These are phyloP conservation scores for Daldinia vernicosa DNA, from an alignment of 495 filamentous ascomycete species.

Conservation along the genomic window DNA sequence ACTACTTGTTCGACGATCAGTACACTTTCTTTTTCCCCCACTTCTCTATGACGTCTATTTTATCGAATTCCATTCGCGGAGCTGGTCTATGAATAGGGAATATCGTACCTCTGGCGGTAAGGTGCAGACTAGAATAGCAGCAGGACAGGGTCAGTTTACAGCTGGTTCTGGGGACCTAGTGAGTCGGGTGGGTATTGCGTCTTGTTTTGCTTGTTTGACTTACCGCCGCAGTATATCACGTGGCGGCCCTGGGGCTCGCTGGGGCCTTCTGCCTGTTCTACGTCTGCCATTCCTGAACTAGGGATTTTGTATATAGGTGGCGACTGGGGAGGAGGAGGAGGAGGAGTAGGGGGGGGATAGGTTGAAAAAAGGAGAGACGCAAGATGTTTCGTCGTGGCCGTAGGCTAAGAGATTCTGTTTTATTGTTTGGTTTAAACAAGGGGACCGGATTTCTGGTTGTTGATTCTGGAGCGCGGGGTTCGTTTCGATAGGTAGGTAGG, in stretches of 20 bases:
- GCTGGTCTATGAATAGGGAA: background rate
- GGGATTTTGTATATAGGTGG: background rate
- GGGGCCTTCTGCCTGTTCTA: slow-evolving; percentile 47
- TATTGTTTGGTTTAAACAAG: slow-evolving; percentile 17
- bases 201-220: slow-evolving; percentile 49
- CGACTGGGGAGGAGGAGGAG: background rate
- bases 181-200: slow-evolving; percentile 6
- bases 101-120: slow-evolving; percentile 89
- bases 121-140: slow-evolving; percentile 75
- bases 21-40: slow-evolving; percentile 9
- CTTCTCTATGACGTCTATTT: background rate
- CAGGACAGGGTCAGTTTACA: slow-evolving; percentile 16
- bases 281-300: slow-evolving; percentile 51
- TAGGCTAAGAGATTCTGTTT: background rate
- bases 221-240: slow-evolving; percentile 85
- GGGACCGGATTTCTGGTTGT: slow-evolving; percentile 5
- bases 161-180: background rate
- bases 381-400: slow-evolving; percentile 29
- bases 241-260: slow-evolving; percentile 69
- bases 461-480: slow-evolving; percentile 35
- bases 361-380: slow-evolving; percentile 20
- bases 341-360: too few relatives aligned
- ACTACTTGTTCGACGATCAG: slow-evolving; percentile 64
- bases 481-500: background rate
- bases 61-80: background rate